A percentile compares a stretch with the other conserved stretches of the same genome.
Evolutionary conservation across 805 yeast species (phyloP).

Genomic region (Tetrapisispora namnaoensis): DNA sequence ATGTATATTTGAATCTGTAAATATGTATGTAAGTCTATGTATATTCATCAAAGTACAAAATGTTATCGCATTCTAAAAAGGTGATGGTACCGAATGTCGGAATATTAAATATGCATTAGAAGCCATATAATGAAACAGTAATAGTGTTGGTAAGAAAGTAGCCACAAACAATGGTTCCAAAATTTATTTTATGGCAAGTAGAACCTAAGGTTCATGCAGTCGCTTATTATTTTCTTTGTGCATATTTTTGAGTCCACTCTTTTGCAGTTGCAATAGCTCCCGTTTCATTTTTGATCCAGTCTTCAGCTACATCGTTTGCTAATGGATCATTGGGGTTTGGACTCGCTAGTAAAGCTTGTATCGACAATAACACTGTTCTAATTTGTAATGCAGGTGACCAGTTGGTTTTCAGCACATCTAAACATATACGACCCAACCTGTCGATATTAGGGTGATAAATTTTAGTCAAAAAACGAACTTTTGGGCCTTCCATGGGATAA

Average conservation of each 20-base stretch:
- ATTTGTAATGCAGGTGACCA: constrained; percentile 98
- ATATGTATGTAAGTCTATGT: background rate
- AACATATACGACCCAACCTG: constrained; percentile 86
- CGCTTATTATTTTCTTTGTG: constrained; percentile 12
- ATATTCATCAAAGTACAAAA: background rate
- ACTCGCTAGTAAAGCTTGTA: constrained; percentile 88
- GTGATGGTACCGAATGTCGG: background rate
- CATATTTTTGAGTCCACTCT: constrained; percentile 34
- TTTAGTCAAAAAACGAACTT: constrained; percentile 84
- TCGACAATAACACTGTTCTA: constrained; percentile 79
- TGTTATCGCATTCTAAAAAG: background rate
- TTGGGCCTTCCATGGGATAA: constrained; percentile 97
- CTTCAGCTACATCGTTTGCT: constrained; percentile 95
- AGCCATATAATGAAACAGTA: background rate
- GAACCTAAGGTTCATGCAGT: background rate
- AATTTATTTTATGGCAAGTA: background rate
- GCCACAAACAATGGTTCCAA: too few species aligned
- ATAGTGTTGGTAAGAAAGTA: too few species aligned
- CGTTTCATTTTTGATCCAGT: constrained; percentile 82
- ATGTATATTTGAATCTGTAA: background rate
- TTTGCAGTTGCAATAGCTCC: constrained; percentile 72
- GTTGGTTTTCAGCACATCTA: constrained; percentile 87
- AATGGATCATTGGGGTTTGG: constrained; percentile 98
- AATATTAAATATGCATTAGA: background rate
- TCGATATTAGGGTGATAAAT: constrained; percentile 97